Conservation (phyloP, 169 alveolate species). For the Plasmodium reichenowi region DNA sequence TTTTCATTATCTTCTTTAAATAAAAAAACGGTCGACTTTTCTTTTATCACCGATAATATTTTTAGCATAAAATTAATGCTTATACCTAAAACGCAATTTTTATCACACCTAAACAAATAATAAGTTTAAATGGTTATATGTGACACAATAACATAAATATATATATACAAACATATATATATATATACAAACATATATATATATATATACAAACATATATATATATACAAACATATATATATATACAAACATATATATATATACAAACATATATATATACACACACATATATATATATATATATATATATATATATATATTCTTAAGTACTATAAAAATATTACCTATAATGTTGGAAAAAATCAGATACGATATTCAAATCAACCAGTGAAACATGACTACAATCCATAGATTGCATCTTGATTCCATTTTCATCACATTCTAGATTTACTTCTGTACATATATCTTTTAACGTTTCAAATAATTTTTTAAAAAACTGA, state of each 20-base stretch:
- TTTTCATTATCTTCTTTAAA: constrained; percentile 82
- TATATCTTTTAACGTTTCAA: constrained; percentile 90
- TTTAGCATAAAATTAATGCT: constrained; percentile 86
- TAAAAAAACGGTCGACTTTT: constrained; percentile 82
- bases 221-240: no score
- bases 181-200: no score
- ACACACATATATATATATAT: no score
- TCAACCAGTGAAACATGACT: constrained; percentile 92
- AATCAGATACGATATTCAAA: constrained; percentile 88
- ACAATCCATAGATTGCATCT: constrained; percentile 94
- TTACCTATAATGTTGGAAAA: constrained; percentile 89
- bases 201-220: no score
- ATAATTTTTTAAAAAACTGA: constrained; percentile 82
- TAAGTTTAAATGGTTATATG: neutral
- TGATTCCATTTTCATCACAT: constrained; percentile 90
- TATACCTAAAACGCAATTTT: constrained; percentile 86
- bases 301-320: no score
- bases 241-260: neutral
- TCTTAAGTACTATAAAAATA: no score
- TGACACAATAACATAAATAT: neutral
- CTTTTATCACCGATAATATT: constrained; percentile 84
- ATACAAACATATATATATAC: no score
- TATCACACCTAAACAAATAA: constrained; percentile 86
- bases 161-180: neutral
- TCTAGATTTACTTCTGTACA: constrained; percentile 92